Evolutionary conservation across 371 early-diverging fungal species (phyloP).

Genomic region (Neoconidiobolus thromboides): DNA sequence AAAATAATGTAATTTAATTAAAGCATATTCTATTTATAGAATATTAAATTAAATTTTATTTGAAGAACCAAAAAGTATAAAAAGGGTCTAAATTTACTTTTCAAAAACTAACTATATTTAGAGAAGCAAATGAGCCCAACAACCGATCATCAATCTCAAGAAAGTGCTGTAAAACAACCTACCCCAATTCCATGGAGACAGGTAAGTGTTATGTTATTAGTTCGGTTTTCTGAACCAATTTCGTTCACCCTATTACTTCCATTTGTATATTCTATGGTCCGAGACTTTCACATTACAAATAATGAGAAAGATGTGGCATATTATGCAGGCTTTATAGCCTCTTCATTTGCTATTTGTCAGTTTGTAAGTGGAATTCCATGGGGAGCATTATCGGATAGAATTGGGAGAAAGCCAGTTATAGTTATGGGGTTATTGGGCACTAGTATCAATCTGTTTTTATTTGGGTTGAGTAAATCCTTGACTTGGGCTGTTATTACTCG

Average conservation of each 20-base stretch:
- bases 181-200: slow-evolving; percentile 31
- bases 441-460: slow-evolving; percentile 35
- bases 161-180: no score
- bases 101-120: no score
- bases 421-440: slow-evolving; percentile 61
- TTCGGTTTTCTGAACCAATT: slow-evolving; percentile 38
- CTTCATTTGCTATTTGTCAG: slow-evolving; percentile 41
- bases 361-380: slow-evolving; percentile 27
- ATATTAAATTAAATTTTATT: no score
- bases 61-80: no score
- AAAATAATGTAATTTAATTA: no score
- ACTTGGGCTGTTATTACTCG: slow-evolving; percentile 44
- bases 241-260: slow-evolving; percentile 35
- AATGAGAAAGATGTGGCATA: slow-evolving; percentile 33
- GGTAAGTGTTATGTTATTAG: slow-evolving; percentile 30
- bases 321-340: slow-evolving; percentile 40
- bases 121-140: no score
- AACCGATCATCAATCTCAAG: no score
- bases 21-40: no score
- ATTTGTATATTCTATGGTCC: slow-evolving; percentile 30
- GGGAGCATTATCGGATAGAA: slow-evolving; percentile 31
- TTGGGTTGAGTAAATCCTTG: slow-evolving; percentile 52
- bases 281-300: slow-evolving; percentile 29
- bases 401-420: slow-evolving; percentile 66
- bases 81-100: no score